Evolutionary conservation across 345 rosid species (phyloP).

Genomic region (Fremontodendron californicum): DNA sequence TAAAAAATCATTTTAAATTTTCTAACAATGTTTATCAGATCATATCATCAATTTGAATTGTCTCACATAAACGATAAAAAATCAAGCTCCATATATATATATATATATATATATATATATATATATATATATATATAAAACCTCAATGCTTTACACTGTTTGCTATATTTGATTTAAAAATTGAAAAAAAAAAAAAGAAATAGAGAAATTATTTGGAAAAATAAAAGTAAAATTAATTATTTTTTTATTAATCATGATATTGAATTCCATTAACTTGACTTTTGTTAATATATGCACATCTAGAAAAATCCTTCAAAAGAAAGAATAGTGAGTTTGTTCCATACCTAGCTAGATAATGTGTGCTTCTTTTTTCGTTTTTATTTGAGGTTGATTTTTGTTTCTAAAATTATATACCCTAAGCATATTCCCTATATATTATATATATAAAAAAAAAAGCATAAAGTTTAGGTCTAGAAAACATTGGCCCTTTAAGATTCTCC

Average conservation of each 20-base stretch:
- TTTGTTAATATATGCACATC: background rate
- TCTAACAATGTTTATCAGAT: too few relatives aligned
- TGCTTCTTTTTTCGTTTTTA: background rate
- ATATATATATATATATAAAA: too few relatives aligned
- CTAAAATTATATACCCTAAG: background rate
- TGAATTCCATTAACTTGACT: background rate
- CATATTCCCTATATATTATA: background rate
- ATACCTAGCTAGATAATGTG: background rate
- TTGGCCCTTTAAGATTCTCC: background rate
- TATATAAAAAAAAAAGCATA: background rate
- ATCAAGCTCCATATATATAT: too few relatives aligned
- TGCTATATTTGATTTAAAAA: background rate
- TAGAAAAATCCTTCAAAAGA: background rate
- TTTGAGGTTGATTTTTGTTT: background rate
- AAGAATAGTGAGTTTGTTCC: background rate
- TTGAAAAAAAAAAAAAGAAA: background rate
- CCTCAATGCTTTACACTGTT: background rate
- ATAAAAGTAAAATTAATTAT: too few relatives aligned
- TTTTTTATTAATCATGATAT: background rate
- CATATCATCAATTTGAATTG: too few relatives aligned
- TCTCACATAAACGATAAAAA: too few relatives aligned
- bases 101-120: too few relatives aligned
- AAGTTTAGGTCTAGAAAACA: background rate
- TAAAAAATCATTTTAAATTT: too few relatives aligned
- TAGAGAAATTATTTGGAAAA: background rate